These are phyloP conservation scores for Aspergillus neotritici DNA, from an alignment of 2,329 filamentous ascomycete genomes.

Conservation along the genomic window DNA sequence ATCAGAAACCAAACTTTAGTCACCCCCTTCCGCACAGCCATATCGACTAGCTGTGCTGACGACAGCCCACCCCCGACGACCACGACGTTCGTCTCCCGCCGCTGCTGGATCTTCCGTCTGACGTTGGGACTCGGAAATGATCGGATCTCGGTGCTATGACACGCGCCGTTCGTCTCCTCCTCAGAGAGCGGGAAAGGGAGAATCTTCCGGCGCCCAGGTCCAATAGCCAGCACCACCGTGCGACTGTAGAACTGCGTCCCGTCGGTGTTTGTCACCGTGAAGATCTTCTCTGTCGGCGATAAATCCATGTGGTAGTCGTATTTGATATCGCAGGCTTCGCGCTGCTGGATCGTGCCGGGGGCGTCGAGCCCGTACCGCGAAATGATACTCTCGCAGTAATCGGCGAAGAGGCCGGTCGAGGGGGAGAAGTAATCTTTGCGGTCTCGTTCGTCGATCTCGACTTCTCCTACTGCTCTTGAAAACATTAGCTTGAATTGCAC, in stretches of 20 bases:
- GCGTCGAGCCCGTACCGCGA: slow-evolving; percentile 53
- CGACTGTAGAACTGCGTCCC: slow-evolving; percentile 51
- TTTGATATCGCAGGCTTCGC: slow-evolving; percentile 56
- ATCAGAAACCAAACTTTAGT: slow-evolving; percentile 65
- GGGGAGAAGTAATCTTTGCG: slow-evolving; percentile 66
- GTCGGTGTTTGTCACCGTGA: slow-evolving; percentile 57
- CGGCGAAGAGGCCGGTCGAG: slow-evolving; percentile 55
- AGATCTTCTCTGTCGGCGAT: slow-evolving; percentile 51
- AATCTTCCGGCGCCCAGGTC: slow-evolving; percentile 58
- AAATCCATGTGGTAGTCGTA: slow-evolving; percentile 47
- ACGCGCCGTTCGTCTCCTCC: slow-evolving; percentile 46
- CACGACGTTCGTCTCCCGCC: slow-evolving; percentile 56
- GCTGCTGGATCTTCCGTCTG: slow-evolving; percentile 47
- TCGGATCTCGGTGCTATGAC: slow-evolving; percentile 61
- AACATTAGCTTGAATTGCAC: background rate
- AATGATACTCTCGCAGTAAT: slow-evolving; percentile 56
- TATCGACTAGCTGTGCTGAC: slow-evolving; percentile 66
- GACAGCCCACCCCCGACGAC: slow-evolving; percentile 72
- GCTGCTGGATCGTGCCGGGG: slow-evolving; percentile 53
- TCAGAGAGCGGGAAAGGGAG: slow-evolving; percentile 37
- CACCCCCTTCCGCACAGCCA: slow-evolving; percentile 60
- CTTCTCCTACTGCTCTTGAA: slow-evolving; percentile 25
- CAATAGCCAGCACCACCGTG: slow-evolving; percentile 64
- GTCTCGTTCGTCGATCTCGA: slow-evolving; percentile 60
- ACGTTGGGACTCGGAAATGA: slow-evolving; percentile 53